Base-by-base conservation (phyloP, 495 filamentous ascomycete genomes). In the Penicillium pulvis region DNA sequence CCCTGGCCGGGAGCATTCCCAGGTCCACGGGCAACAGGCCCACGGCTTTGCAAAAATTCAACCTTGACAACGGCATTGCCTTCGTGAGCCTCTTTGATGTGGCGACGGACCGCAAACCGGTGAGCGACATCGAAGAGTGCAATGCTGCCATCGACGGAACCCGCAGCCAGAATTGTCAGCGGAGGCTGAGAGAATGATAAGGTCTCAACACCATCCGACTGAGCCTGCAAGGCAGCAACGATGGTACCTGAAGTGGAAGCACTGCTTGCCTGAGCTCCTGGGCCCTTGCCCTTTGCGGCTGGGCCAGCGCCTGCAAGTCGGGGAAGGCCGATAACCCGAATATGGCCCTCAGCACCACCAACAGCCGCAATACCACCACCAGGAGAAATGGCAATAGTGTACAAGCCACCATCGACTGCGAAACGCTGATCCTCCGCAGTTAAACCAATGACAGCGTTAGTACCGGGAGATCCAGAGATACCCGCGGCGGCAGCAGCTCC, bases 121-220 rank as follows among this genome's bases (percentile, higher is more conserved):
- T 91, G 87, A 35, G 90, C 83, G 0, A 87, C 84, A 72, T 99
- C 95, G 65, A 90, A 97, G 7, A 99, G 80, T 17, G 85, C 90
- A 64, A 99, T 93, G 41, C 82, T 89, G 42, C 93, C 92, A 71
- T 99, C 95, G 4, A 97, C 93, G 55, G 87, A 90, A 0, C 92
- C 93, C 0, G 92, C 87, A 2, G 94, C 95, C 14, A 99, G 83
- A 6, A 97, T 81, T 12, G 85, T 88, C 17, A 91, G 73, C 0
- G 87, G 87, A 8, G 87, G 83, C 17, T 86, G 80, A 0, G 90
- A 87, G 80, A 99, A 97, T 16, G 87, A 84, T 0, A 99, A 78
- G 0, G 90, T 90, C 75, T 98, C 95, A 56, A 96, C 83, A 16
- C 85, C 84, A 56, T 98, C 94, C 2, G 78, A 73, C 62, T 96